Conservation (phyloP, 1,284 basidiomycete genomes). For the Stereum hirsutum region DNA sequence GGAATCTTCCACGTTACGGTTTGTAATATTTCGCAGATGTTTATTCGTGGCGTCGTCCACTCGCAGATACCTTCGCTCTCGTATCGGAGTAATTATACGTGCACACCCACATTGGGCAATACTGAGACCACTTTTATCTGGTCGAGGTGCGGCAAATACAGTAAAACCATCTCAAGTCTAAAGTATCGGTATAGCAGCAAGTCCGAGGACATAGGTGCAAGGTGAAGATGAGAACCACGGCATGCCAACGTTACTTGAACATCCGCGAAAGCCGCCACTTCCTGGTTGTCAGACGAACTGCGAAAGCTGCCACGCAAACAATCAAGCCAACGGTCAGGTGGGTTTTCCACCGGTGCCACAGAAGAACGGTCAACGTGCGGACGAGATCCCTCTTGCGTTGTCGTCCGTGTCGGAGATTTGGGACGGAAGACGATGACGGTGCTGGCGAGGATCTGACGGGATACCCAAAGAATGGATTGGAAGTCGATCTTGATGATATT, state of each 20-base stretch:
- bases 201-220: background rate
- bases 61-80: background rate
- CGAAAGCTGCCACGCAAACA: slow-evolving; percentile 16
- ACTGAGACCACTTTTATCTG: background rate
- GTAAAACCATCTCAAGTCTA: background rate
- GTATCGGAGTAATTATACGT: background rate
- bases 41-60: background rate
- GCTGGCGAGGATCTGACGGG: slow-evolving; percentile 36
- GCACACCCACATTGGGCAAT: background rate
- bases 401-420: slow-evolving; percentile 46
- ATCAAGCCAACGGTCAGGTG: slow-evolving; percentile 15
- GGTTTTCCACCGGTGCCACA: slow-evolving; percentile 54
- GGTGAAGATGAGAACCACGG: background rate
- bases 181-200: background rate
- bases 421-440: slow-evolving; percentile 19
- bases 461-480: slow-evolving; percentile 85
- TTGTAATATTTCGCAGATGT: background rate
- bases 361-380: slow-evolving; percentile 54
- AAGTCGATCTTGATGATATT: slow-evolving; percentile 42
- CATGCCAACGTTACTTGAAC: background rate
- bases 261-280: background rate
- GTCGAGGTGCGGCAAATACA: background rate
- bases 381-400: slow-evolving; percentile 63
- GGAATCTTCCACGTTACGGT: background rate
- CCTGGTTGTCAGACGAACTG: slow-evolving; percentile 9